phyloP scores from a whole-genome alignment of 805 yeast species.

The Hanseniaspora occidentalis region DNA sequence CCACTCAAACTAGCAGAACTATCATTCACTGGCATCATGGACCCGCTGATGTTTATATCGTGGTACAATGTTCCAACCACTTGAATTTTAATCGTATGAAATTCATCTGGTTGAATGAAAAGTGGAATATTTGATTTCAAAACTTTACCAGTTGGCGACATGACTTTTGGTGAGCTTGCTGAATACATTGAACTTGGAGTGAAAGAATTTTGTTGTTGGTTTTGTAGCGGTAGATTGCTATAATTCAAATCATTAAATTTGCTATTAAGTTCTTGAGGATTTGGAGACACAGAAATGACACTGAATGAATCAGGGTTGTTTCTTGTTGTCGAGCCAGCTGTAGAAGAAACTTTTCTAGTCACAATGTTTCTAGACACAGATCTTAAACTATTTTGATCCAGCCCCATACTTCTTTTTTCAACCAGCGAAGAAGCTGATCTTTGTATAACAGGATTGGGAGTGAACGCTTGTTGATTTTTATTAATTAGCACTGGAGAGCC shows the following conservation, averaged over 20 bases:
- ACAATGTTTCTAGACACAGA: neutral
- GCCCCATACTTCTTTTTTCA: slow-evolving; percentile 1
- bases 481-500: neutral
- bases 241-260: neutral
- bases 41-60: slow-evolving; percentile 16
- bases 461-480: neutral
- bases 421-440: neutral
- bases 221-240: neutral
- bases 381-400: neutral
- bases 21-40: neutral
- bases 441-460: neutral
- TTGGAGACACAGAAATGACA: neutral
- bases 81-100: slow-evolving; percentile 36
- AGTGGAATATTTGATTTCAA: slow-evolving; percentile 30
- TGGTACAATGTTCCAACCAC: slow-evolving; percentile 36
- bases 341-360: neutral
- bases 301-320: neutral
- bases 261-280: neutral
- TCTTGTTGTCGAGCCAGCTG: neutral
- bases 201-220: neutral
- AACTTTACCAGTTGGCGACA: slow-evolving; percentile 3
- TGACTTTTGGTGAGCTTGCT: neutral
- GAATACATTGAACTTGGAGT: neutral
- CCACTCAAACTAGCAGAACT: slow-evolving; percentile 29
- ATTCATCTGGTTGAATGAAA: slow-evolving; percentile 48